Evolutionary conservation across 1,139 yeast genomes (phyloP).

Genomic region (Hanseniaspora gamundiae): DNA sequence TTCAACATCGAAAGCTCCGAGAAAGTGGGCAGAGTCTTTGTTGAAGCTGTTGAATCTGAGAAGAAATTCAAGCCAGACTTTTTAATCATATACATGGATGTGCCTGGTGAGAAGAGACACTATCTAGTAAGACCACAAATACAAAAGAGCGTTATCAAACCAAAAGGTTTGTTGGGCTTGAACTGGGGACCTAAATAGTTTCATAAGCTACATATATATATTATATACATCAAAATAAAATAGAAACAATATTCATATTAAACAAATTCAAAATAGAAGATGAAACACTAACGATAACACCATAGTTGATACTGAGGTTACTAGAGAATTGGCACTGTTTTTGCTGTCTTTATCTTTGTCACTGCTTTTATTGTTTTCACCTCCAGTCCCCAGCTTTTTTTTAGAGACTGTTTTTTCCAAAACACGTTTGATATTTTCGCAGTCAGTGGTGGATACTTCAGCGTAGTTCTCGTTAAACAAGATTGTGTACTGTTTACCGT

Average conservation of each 20-base stretch:
- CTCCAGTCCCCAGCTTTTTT: not conserved
- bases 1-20: slow-evolving; percentile 68
- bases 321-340: too few relatives aligned
- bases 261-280: too few relatives aligned
- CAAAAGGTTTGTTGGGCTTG: slow-evolving; percentile 59
- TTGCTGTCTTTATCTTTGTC: not conserved
- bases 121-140: slow-evolving; percentile 55
- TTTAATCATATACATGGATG: slow-evolving; percentile 64
- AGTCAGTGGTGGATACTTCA: not conserved
- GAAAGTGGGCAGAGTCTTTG: slow-evolving; percentile 53
- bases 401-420: not conserved
- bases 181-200: slow-evolving; percentile 77
- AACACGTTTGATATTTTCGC: not conserved
- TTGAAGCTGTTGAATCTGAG: slow-evolving; percentile 60
- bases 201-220: too few relatives aligned
- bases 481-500: too few relatives aligned
- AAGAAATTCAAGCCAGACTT: slow-evolving; percentile 61
- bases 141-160: slow-evolving; percentile 24
- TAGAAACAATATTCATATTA: too few relatives aligned
- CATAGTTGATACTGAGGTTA: too few relatives aligned
- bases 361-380: not conserved
- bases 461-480: not conserved
- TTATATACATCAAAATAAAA: too few relatives aligned
- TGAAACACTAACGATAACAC: too few relatives aligned
- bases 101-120: slow-evolving; percentile 54